These are phyloP conservation scores for Echria macrotheca DNA, from an alignment of 495 filamentous ascomycete species.

Conservation along the genomic window DNA sequence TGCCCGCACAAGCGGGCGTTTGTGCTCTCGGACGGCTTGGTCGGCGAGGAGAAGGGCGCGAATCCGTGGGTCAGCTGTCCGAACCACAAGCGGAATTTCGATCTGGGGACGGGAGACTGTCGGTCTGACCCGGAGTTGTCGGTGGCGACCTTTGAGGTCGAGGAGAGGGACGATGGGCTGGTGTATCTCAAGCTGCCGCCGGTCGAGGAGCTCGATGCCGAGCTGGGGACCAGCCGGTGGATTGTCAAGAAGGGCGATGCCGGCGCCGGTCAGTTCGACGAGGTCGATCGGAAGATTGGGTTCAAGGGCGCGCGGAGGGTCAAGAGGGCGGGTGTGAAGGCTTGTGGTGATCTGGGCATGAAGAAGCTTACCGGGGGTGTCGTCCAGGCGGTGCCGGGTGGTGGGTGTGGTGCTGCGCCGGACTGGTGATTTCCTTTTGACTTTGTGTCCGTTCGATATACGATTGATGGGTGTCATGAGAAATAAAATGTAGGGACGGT, in stretches of 20 bases:
- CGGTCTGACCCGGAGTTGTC: slow-evolving; percentile 70
- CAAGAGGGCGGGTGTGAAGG: slow-evolving; percentile 37
- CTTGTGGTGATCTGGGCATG: slow-evolving; percentile 38
- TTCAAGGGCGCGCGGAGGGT: slow-evolving; percentile 32
- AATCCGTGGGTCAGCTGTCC: slow-evolving; percentile 90
- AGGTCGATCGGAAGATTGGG: slow-evolving; percentile 59
- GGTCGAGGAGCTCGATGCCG: slow-evolving; percentile 75
- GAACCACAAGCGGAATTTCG: slow-evolving; percentile 89
- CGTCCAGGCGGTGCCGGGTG: slow-evolving; percentile 40
- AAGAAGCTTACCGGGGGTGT: too few relatives aligned
- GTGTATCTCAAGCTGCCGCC: slow-evolving; percentile 84
- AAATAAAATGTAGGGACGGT: too few relatives aligned
- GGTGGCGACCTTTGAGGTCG: slow-evolving; percentile 80
- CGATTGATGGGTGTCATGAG: too few relatives aligned
- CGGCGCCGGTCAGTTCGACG: slow-evolving; percentile 53
- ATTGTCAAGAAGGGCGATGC: slow-evolving; percentile 72
- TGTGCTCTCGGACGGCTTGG: slow-evolving; percentile 77
- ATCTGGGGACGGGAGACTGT: slow-evolving; percentile 69
- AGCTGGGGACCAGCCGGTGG: slow-evolving; percentile 79
- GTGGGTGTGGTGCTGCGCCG: slow-evolving; percentile 34
- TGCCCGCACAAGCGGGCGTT: slow-evolving; percentile 95
- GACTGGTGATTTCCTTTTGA: not conserved
- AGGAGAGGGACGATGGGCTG: slow-evolving; percentile 73
- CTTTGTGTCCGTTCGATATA: too few relatives aligned
- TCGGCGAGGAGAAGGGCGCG: slow-evolving; percentile 66